Conservation (phyloP, 2,329 filamentous ascomycete species). For the Acrocalymma vagum region DNA sequence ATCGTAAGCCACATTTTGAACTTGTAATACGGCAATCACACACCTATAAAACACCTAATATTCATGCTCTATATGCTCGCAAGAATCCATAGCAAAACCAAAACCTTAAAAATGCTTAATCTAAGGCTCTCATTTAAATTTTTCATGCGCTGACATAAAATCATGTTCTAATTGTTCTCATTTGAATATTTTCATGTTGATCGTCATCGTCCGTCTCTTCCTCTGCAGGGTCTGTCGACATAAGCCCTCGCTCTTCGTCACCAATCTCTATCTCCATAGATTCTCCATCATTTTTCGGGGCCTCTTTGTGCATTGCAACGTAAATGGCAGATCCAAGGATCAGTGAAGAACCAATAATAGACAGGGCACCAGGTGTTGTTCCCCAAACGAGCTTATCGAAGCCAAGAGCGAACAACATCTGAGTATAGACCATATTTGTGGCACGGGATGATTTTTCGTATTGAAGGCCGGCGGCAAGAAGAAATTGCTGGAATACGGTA, state of each 20-base stretch:
- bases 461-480: constrained; percentile 80
- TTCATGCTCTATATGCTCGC: background rate
- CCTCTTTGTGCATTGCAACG: constrained; percentile 65
- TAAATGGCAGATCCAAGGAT: constrained; percentile 73
- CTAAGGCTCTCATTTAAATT: too few species aligned
- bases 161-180: constrained; percentile 26
- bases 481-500: constrained; percentile 67
- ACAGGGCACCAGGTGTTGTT: constrained; percentile 64
- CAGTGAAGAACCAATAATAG: constrained; percentile 68
- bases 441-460: constrained; percentile 72
- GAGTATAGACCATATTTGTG: constrained; percentile 73
- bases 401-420: constrained; percentile 73
- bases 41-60: background rate
- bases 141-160: too few species aligned
- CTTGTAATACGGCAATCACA: too few species aligned
- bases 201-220: constrained; percentile 19
- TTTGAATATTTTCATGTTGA: constrained; percentile 21
- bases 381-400: constrained; percentile 72
- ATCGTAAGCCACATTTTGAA: too few species aligned
- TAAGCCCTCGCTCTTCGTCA: constrained; percentile 46
- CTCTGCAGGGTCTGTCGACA: constrained; percentile 24
- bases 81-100: too few species aligned
- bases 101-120: too few species aligned
- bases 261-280: constrained; percentile 18
- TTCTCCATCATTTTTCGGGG: constrained; percentile 27